A percentile compares a stretch with the other conserved stretches of the same genome.
phyloP scores from a whole-genome alignment of 768 basidiomycete genomes.

The Tephrocybe sp. region DNA sequence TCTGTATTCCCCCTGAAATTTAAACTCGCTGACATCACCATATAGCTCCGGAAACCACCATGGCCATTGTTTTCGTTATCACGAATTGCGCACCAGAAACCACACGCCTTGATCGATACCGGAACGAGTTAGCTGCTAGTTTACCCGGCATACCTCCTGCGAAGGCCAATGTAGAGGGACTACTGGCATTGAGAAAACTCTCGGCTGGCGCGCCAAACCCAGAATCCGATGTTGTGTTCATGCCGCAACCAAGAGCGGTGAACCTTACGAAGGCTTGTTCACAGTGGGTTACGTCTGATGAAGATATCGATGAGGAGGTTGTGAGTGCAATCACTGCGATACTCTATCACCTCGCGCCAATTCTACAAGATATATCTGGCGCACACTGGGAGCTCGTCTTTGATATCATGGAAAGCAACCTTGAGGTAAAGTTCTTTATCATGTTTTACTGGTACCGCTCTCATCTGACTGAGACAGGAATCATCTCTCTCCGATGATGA shows the following conservation, averaged over 20 bases:
- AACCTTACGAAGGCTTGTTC: constrained; percentile 85
- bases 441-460: background rate
- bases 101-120: constrained; percentile 69
- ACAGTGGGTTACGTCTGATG: constrained; percentile 68
- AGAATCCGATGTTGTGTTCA: constrained; percentile 78
- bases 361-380: constrained; percentile 83
- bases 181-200: constrained; percentile 66
- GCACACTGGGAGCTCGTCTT: constrained; percentile 93
- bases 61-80: constrained; percentile 64
- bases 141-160: constrained; percentile 62
- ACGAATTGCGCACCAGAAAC: constrained; percentile 64
- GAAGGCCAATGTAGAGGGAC: constrained; percentile 67
- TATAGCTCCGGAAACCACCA: constrained; percentile 66
- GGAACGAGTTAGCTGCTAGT: constrained; percentile 88
- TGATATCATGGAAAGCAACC: constrained; percentile 81
- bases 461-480: constrained; percentile 36
- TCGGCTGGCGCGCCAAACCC: constrained; percentile 70
- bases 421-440: constrained; percentile 59
- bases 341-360: constrained; percentile 75
- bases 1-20: background rate
- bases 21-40: background rate
- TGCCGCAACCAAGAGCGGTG: constrained; percentile 81
- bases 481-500: constrained; percentile 55
- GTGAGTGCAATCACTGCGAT: constrained; percentile 76
- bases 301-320: constrained; percentile 71